Evolutionary conservation across 2,329 filamentous ascomycete genomes (phyloP), one percentile per base, ranked within the genome.

Genomic region (Exophiala mesophila): DNA sequence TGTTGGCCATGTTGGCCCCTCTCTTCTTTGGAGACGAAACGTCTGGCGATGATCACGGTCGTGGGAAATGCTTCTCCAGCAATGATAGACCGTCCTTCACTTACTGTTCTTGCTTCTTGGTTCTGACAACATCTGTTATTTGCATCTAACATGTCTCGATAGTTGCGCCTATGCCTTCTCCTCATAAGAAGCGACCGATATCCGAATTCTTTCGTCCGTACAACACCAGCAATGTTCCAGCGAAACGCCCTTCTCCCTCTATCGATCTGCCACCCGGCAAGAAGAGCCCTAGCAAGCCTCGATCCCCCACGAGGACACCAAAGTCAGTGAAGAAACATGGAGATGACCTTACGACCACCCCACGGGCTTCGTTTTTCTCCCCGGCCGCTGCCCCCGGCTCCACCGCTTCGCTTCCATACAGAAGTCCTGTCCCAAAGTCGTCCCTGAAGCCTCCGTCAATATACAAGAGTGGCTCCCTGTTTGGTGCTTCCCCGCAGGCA

Each of bases 201-300:
- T 37, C 47, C 7, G 66, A 69, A 39, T 76, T 70, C 51, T 76
- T 76, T 57, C 66, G 63, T 34, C 63, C 65, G 2, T 66, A 63
- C 37, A 41, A 55, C 19, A 58, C 57, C 39, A 47, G 44, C 39
- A 52, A 32, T 32, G 53, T 55, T 19, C 56, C 53, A n/a, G 44
- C 41, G 12, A 59, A 58, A 38, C 51, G 55, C n/a, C 41, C 53
- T 2, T 47, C 53, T 9, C 43, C 54, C 6, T 49, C 47, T 16
- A 35, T 36, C 44, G 35, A 39, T 17, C 30, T 38, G 30, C 12
- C 42, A 41, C 13, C 29, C 26, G 7, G 29, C 32, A 32, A 13
- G 15, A 46, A 8, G 36, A 45, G 24, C 21, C 20, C 45, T 29
- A 19, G 19, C 24, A 24, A 18, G 33, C 30, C 34, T 42, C 15